Evolutionary conservation across 2,329 filamentous ascomycete genomes (phyloP).

Genomic region (Rhinocladiella similis): DNA sequence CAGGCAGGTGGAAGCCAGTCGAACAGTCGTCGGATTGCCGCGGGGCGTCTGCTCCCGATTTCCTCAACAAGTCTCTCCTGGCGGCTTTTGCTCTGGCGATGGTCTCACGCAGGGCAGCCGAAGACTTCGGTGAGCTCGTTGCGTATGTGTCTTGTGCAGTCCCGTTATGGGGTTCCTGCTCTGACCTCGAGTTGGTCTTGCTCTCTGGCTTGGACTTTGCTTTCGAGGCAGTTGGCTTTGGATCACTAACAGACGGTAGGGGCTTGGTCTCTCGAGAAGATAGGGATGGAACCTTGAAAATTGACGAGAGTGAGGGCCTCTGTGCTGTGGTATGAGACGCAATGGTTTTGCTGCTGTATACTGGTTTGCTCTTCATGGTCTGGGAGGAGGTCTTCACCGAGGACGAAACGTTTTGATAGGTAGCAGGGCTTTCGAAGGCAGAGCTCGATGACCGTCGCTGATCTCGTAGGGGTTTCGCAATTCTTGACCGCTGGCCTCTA

Average conservation of each 20-base stretch:
- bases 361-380: conserved; percentile 13
- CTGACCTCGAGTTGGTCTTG: neutral
- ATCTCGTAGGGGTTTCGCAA: conserved; percentile 19
- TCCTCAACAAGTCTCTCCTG: conserved; percentile 28
- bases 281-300: conserved; percentile 14
- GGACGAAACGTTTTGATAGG: neutral
- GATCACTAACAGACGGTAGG: neutral
- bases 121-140: conserved; percentile 64
- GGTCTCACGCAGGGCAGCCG: conserved; percentile 78
- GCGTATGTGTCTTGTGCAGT: neutral
- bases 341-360: conserved; percentile 6
- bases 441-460: conserved; percentile 13
- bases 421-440: conserved; percentile 2
- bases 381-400: conserved; percentile 3
- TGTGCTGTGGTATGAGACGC: conserved; percentile 5
- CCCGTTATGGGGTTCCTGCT: neutral
- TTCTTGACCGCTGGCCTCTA: conserved; percentile 23
- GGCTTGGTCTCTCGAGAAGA: neutral
- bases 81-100: conserved; percentile 83
- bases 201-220: neutral
- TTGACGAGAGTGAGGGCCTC: conserved; percentile 19
- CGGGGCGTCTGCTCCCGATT: neutral
- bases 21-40: no score
- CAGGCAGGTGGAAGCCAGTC: conserved; percentile 26
- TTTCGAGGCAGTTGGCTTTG: neutral